Evolutionary conservation across 805 yeast species (phyloP).

Genomic region (Vanderwaltozyma tropicalis): DNA sequence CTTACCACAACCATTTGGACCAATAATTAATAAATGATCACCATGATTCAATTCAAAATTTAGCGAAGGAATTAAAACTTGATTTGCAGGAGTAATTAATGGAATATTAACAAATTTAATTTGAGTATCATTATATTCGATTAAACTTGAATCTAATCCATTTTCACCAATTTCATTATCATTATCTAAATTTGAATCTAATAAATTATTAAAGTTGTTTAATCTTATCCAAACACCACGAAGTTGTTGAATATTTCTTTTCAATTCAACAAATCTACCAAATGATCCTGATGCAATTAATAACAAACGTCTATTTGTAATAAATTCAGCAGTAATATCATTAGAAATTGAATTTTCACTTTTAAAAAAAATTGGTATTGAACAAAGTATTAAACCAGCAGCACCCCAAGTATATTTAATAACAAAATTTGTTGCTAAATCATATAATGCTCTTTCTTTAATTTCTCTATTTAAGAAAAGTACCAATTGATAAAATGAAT

Average conservation of each 20-base stretch:
- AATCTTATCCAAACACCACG: conserved; percentile 75
- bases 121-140: conserved; percentile 43
- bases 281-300: conserved; percentile 79
- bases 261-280: conserved; percentile 76
- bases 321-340: conserved; percentile 66
- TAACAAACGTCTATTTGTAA: conserved; percentile 76
- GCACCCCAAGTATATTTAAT: conserved; percentile 96
- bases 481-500: conserved; percentile 70
- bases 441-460: conserved; percentile 67
- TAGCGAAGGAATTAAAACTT: conserved; percentile 53
- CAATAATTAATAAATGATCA: conserved; percentile 78
- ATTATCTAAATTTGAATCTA: conserved; percentile 25
- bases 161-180: not conserved
- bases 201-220: conserved; percentile 53
- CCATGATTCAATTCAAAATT: conserved; percentile 70
- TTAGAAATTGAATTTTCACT: conserved; percentile 12
- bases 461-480: conserved; percentile 66
- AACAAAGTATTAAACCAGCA: conserved; percentile 77
- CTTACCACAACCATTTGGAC: conserved; percentile 95
- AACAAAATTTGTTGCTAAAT: conserved; percentile 76
- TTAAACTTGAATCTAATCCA: conserved; percentile 3
- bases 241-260: conserved; percentile 73
- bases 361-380: conserved; percentile 72
- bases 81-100: conserved; percentile 78
- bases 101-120: conserved; percentile 68